Base-by-base conservation (phyloP, 495 filamentous ascomycete species). In the Penicillium coprophilum region DNA sequence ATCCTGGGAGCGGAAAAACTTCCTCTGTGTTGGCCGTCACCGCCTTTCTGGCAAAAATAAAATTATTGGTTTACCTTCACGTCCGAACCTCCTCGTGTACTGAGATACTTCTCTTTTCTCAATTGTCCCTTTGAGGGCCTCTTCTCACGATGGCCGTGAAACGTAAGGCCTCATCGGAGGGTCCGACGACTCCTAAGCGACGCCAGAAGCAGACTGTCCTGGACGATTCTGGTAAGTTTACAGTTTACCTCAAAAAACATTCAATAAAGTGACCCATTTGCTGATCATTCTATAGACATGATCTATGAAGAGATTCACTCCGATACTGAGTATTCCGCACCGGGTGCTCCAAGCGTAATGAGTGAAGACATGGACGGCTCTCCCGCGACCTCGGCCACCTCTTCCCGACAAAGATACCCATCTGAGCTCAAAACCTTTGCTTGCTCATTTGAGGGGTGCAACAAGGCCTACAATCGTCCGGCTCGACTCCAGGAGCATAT, bases 401-500 rank as follows among this genome's bases (percentile, higher is more conserved):
- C 77, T n/a, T 68, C 73, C 53, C 82, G 45, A 47, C 45, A 20
- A 1, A 13, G 76, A 58, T 77, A 77, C 62, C 87, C 87, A 31
- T 89, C 86, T 4, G 83, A 90, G 54, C 76, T 83, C 47, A 94
- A 93, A 73, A 90, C 81, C 20, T 84, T 87, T 61, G 71, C 68
- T 39, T 96, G 92, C 71, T 80, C 83, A 4, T 82, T 82, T 60
- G 78, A 84, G 17, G 83, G 80, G 36, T 96, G 92, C 66, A 66
- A 71, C 23, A 92, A 91, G 71, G 82, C 85, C n/a, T 96, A 92
- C 82, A 93, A 94, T 69, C 85, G 92, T 1, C 91, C 89, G 2
- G 85, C 82, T n/a, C 82, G 88, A 32, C 80, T 96, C 2, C 77
- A 84, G n/a, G 82, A 88, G 43, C 92, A 96, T 64, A 63, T 91